Evolutionary conservation across 2,329 filamentous ascomycete genomes (phyloP).

Genomic region (Trichoderma breve): DNA sequence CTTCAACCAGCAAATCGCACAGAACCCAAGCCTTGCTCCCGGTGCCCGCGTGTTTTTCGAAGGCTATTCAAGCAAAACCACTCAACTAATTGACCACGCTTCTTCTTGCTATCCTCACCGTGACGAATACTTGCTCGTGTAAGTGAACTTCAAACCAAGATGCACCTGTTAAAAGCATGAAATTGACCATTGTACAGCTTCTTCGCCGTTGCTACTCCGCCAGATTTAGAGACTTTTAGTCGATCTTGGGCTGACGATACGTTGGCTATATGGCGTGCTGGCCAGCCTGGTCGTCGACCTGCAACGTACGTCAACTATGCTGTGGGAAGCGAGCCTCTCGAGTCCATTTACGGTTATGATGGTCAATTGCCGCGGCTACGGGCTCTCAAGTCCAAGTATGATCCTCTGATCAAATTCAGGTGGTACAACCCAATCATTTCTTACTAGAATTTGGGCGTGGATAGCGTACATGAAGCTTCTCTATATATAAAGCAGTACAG

Average conservation of each 20-base stretch:
- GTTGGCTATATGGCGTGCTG: not conserved
- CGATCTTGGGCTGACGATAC: not conserved
- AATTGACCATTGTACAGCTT: not conserved
- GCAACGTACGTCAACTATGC: not conserved
- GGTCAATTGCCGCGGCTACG: not conserved
- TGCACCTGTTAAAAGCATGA: accelerated
- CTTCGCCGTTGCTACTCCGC: not conserved
- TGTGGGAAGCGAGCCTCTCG: not conserved
- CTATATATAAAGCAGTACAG: not conserved
- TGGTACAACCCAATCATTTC: not conserved
- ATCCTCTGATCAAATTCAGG: not conserved
- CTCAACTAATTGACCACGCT: not conserved
- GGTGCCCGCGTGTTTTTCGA: not conserved
- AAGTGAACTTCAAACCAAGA: not conserved
- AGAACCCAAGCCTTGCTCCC: not conserved
- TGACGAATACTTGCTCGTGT: constrained; percentile 5
- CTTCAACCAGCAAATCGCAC: not conserved
- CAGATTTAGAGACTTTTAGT: not conserved
- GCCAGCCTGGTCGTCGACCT: not conserved
- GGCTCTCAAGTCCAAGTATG: constrained; percentile 1
- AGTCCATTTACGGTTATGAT: not conserved
- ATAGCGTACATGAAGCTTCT: not conserved
- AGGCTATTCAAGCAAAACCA: not conserved
- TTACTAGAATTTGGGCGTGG: not conserved
- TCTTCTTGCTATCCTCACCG: not conserved